These are phyloP conservation scores for Talaromyces marneffei DNA, from an alignment of 2,329 filamentous ascomycete species.

Conservation along the genomic window DNA sequence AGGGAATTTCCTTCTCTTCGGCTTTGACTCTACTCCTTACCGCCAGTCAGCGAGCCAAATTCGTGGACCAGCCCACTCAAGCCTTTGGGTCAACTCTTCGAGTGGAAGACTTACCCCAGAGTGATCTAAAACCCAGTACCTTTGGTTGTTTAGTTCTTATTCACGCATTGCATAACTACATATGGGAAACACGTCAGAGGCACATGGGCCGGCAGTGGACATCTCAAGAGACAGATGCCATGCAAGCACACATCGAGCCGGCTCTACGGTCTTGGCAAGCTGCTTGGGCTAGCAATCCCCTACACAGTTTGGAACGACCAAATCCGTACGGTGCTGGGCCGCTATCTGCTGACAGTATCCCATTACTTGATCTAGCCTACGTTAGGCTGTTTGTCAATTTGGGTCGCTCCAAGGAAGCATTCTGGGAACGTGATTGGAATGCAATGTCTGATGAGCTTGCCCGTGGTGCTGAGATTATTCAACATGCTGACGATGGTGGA, in stretches of 20 bases:
- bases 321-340: constrained; percentile 78
- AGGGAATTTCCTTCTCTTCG: constrained; percentile 70
- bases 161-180: constrained; percentile 93
- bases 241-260: constrained; percentile 92
- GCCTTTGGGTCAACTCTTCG: constrained; percentile 45
- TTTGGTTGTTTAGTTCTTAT: constrained; percentile 90
- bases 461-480: constrained; percentile 66
- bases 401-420: constrained; percentile 83
- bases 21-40: constrained; percentile 75
- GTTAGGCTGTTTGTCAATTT: constrained; percentile 89
- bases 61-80: constrained; percentile 31
- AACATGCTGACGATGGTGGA: constrained; percentile 55
- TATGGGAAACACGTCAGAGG: constrained; percentile 91
- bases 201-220: constrained; percentile 89
- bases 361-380: constrained; percentile 84
- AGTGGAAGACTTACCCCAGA: constrained; percentile 49
- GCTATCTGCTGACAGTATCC: constrained; percentile 83
- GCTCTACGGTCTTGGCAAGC: constrained; percentile 90
- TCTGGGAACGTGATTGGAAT: constrained; percentile 92
- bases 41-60: constrained; percentile 60
- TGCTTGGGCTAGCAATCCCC: constrained; percentile 81
- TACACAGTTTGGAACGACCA: constrained; percentile 75
- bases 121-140: constrained; percentile 72
- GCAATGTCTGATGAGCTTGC: constrained; percentile 84
- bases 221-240: constrained; percentile 83